Evolutionary conservation across 169 alveolate genomes (phyloP), one percentile per base, ranked within the genome.

Genomic region (Plasmodium fragile): DNA sequence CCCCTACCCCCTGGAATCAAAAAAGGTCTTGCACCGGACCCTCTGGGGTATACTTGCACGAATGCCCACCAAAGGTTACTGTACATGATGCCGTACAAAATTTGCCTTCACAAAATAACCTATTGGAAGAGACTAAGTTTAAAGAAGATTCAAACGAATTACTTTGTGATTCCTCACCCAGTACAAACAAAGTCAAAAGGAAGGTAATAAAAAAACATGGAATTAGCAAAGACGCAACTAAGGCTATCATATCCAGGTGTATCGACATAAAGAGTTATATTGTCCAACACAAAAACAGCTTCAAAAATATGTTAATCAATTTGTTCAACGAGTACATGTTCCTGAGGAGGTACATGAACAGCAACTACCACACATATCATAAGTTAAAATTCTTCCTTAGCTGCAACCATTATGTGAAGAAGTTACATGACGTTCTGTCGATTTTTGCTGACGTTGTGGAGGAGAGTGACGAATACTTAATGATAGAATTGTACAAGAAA

Each of bases 321-420:
- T 91, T 91, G 59, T 81, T 81, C 59, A 81, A 81, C 18, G 94
- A 91, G 73, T 91, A 80, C 82, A 79, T 53, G 52, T 79, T 91
- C 59, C 43, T 91, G 32, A 91, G 69, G 75, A 91, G 55, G 59
- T 91, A 73, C 55, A 45, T 91, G 79, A 73, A 5, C 52, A 49
- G 80, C 36, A 91, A 81, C 69, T 81, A 91, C 77, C 43, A 91
- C 49, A 73, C 65, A 41, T 81, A 69, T 36, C 94, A 81, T 70
- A 91, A 91, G 39, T 36, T 91, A 41, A 91, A 45, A 69, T 91
- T 81, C 75, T 91, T 80, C 83, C 65, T 45, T 28, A 52, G 84
- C 22, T 71, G 84, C 18, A 81, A 45, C 28, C 94, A 91, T 81
- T 91, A 65, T 91, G 34, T 91, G 55, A 91, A 91, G 34, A 91